A percentile compares a stretch with the other conserved stretches of the same genome.
Evolutionary conservation across 2,329 filamentous ascomycete species (phyloP).

Genomic region (Bipolaris victoriae): DNA sequence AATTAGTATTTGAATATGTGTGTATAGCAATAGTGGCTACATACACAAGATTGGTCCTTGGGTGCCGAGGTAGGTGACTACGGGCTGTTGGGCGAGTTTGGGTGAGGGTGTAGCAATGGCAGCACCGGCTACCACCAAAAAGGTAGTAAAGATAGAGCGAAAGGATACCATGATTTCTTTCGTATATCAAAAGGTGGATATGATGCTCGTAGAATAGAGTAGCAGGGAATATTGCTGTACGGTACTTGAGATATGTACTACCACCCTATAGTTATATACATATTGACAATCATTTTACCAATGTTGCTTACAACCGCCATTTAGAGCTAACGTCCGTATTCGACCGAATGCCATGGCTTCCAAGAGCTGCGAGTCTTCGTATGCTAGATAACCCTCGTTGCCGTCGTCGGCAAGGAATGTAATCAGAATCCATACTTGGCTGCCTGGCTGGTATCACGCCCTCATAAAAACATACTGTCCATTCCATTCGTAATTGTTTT

Average conservation of each 20-base stretch:
- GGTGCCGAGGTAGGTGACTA: slow-evolving; percentile 42
- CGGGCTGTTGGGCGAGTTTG: slow-evolving; percentile 33
- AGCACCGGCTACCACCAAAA: slow-evolving; percentile 24
- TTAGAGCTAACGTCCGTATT: neutral
- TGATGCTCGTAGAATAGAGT: neutral
- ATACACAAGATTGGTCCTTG: slow-evolving; percentile 40
- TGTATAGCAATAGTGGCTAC: neutral
- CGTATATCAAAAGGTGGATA: no score
- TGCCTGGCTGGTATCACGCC: neutral
- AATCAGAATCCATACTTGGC: neutral
- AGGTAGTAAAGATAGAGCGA: slow-evolving; percentile 26
- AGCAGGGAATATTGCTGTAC: neutral
- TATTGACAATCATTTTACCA: neutral
- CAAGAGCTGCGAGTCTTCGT: slow-evolving; percentile 21
- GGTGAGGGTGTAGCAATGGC: slow-evolving; percentile 26
- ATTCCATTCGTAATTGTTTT: slow-evolving; percentile 20
- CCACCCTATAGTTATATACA: slow-evolving; percentile 1
- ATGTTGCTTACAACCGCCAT: neutral
- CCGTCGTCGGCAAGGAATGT: slow-evolving; percentile 3
- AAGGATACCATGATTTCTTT: slow-evolving; percentile 30
- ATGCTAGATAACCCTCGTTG: slow-evolving; percentile 11
- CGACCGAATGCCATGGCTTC: slow-evolving; percentile 24
- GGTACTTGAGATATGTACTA: neutral
- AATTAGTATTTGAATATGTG: neutral
- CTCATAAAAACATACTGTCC: slow-evolving; percentile 12